Evolutionary conservation across 2,329 filamentous ascomycete species (phyloP).

Genomic region (Thelonectria discophora): DNA sequence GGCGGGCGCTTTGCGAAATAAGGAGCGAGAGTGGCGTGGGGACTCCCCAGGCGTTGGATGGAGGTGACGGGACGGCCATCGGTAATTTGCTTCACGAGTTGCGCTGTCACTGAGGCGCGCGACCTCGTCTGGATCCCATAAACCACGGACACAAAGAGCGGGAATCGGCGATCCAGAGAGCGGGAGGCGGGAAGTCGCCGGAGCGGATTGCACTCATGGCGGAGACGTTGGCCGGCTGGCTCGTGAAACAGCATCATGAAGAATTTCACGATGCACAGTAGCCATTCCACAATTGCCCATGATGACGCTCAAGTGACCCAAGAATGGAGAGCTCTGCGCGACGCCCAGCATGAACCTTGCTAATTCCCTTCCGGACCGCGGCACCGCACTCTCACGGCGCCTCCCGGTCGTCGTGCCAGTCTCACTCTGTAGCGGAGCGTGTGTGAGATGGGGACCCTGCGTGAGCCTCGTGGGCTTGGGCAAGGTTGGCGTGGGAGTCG

Average conservation of each 20-base stretch:
- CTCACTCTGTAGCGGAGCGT: slow-evolving; percentile 30
- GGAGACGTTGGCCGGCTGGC: slow-evolving; percentile 14
- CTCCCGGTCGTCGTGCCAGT: slow-evolving; percentile 30
- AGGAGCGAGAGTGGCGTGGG: slow-evolving; percentile 27
- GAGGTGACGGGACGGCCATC: slow-evolving; percentile 2
- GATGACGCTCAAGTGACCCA: slow-evolving; percentile 15
- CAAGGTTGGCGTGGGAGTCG: slow-evolving; percentile 17
- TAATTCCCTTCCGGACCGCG: slow-evolving; percentile 29
- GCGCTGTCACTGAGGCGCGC: slow-evolving; percentile 4
- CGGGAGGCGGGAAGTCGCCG: slow-evolving; percentile 13
- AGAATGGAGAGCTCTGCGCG: slow-evolving; percentile 26
- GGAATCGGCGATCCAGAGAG: slow-evolving; percentile 5
- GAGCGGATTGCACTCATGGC: not conserved
- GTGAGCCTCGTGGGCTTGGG: slow-evolving; percentile 36
- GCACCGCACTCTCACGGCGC: slow-evolving; percentile 31
- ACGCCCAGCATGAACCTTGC: slow-evolving; percentile 34
- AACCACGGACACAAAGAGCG: not conserved
- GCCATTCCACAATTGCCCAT: slow-evolving; percentile 21
- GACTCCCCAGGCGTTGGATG: not conserved
- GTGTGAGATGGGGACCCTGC: slow-evolving; percentile 37
- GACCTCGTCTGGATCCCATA: slow-evolving; percentile 7
- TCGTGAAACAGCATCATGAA: slow-evolving; percentile 32
- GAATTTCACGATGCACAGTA: slow-evolving; percentile 28
- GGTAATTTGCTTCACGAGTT: slow-evolving; percentile 10
- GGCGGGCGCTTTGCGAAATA: slow-evolving; percentile 25